A percentile compares a stretch with the other conserved stretches of the same genome.
These are phyloP conservation scores for Nitzschia palea DNA, from an alignment of 108 stramenopile genomes.

Conservation along the genomic window DNA sequence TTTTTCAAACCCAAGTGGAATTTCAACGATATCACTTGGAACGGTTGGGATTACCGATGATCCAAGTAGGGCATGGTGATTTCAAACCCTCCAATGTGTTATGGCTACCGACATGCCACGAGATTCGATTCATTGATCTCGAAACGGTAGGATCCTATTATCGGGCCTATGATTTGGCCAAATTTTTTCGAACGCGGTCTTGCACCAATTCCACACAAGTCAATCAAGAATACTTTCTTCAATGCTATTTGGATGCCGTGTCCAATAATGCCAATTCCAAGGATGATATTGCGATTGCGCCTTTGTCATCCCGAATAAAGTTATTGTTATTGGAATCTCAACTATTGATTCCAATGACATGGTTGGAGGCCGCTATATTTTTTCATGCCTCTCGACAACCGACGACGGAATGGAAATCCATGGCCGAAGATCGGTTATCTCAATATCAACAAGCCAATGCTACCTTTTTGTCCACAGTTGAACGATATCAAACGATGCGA, in stretches of 20 bases:
- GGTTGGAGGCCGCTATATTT: slow-evolving; percentile 30
- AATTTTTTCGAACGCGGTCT: slow-evolving; percentile 17
- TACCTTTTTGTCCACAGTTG: background rate
- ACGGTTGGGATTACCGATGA: background rate
- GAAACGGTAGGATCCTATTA: slow-evolving; percentile 17
- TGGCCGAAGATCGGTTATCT: background rate
- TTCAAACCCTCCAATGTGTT: slow-evolving; percentile 25
- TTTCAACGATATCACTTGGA: background rate
- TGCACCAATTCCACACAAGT: background rate
- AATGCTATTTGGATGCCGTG: background rate
- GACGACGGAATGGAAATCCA: background rate
- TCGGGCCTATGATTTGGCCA: slow-evolving; percentile 27
- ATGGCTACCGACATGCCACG: background rate
- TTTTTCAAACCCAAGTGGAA: background rate
- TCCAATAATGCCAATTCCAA: background rate
- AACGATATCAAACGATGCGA: background rate
- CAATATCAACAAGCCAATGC: background rate
- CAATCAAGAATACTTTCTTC: background rate
- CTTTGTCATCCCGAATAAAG: background rate
- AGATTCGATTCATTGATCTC: slow-evolving; percentile 18
- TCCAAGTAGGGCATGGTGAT: slow-evolving; percentile 23
- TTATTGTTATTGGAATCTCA: background rate
- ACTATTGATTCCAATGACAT: slow-evolving; percentile 15
- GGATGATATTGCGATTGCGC: background rate
- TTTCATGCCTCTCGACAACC: slow-evolving; percentile 15